A percentile compares a stretch with the other conserved stretches of the same genome.
These are phyloP conservation scores for Backusella macrospora DNA, from an alignment of 192 early-diverging fungal species.

Conservation along the genomic window DNA sequence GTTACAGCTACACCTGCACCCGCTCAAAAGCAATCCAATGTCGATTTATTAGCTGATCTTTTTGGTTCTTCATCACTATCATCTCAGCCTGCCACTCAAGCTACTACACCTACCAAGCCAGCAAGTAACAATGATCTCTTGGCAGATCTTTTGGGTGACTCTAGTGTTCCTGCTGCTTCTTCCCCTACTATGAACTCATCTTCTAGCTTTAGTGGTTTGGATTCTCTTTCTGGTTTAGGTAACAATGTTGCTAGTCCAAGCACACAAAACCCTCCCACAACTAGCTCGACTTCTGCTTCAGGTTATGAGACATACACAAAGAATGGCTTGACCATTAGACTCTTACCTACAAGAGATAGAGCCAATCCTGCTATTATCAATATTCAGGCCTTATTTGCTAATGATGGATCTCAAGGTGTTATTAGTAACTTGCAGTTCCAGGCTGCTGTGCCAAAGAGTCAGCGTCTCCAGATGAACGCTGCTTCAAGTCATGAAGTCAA, in stretches of 20 bases:
- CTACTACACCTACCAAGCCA: not conserved
- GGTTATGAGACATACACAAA: conserved; percentile 71
- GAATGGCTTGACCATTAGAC: conserved; percentile 75
- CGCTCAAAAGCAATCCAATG: conserved; percentile 34
- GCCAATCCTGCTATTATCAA: conserved; percentile 61
- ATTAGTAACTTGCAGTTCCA: conserved; percentile 77
- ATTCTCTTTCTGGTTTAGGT: conserved; percentile 20
- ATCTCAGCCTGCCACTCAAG: not conserved
- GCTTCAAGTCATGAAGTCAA: conserved; percentile 69
- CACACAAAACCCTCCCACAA: conserved; percentile 20
- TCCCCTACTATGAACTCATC: not conserved
- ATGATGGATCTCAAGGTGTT: conserved; percentile 53
- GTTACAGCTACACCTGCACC: conserved; percentile 35
- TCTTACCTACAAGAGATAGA: conserved; percentile 73
- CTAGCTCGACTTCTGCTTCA: not conserved
- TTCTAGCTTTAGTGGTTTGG: conserved; percentile 18
- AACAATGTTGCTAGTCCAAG: not conserved
- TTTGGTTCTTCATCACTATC: conserved; percentile 58
- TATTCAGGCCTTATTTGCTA: conserved; percentile 72
- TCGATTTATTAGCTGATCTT: conserved; percentile 74
- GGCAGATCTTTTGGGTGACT: conserved; percentile 36
- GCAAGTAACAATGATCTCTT: conserved; percentile 30
- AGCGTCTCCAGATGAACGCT: conserved; percentile 85
- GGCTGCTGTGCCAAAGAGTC: conserved; percentile 93
- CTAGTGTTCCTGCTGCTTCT: not conserved